phyloP scores from a whole-genome alignment of 805 yeast species.

The Candida methanosorbosa region DNA sequence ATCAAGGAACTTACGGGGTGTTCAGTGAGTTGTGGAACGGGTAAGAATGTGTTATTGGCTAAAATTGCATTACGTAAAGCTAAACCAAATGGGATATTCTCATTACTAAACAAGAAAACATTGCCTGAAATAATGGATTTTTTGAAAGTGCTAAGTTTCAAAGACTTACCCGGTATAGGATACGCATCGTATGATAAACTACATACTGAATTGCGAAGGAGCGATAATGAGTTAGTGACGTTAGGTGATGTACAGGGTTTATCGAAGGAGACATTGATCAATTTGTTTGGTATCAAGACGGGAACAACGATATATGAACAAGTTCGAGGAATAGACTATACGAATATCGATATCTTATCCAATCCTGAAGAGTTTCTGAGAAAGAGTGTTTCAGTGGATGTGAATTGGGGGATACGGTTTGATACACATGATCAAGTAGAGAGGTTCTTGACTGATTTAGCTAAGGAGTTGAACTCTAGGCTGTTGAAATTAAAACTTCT shows the following conservation, averaged over 20 bases:
- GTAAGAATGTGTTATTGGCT: constrained; percentile 66
- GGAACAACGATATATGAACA: constrained; percentile 56
- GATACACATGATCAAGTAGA: constrained; percentile 53
- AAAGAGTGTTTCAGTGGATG: constrained; percentile 79
- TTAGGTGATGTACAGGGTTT: constrained; percentile 31
- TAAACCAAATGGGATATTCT: constrained; percentile 66
- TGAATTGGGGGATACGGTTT: constrained; percentile 86
- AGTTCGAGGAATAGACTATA: constrained; percentile 60
- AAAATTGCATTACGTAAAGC: constrained; percentile 65
- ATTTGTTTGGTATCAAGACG: constrained; percentile 57
- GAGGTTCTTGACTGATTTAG: constrained; percentile 46
- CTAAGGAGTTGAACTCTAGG: constrained; percentile 51
- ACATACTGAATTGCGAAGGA: constrained; percentile 22
- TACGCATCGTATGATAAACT: constrained; percentile 40
- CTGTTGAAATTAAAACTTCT: constrained; percentile 35
- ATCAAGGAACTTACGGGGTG: constrained; percentile 45
- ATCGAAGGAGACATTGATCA: constrained; percentile 28
- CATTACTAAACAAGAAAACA: constrained; percentile 21
- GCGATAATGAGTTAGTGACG: constrained; percentile 14
- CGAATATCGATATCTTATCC: constrained; percentile 44
- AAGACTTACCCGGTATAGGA: constrained; percentile 60
- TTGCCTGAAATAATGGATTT: constrained; percentile 21
- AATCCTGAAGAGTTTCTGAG: constrained; percentile 46
- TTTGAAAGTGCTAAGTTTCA: constrained; percentile 27
- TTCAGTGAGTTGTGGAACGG: constrained; percentile 74